phyloP scores from a whole-genome alignment of 257 asterid species.

The Dorcoceras hygrometricum region DNA sequence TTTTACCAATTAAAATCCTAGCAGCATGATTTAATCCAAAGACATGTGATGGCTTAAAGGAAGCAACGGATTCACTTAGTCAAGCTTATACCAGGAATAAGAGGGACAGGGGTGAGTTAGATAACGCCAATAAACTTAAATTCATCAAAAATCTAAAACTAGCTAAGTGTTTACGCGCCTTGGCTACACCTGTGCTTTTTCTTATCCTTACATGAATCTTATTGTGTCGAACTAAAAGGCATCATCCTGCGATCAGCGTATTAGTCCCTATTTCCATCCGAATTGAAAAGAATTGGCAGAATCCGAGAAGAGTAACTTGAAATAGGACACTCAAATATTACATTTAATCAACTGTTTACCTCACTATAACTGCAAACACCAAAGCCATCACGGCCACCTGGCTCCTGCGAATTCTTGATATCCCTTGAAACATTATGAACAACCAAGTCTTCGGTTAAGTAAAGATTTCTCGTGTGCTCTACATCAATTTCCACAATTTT shows the following conservation, averaged over 20 bases:
- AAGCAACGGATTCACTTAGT: neutral
- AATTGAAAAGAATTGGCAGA: neutral
- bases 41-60: neutral
- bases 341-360: constrained; percentile 35
- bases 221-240: neutral
- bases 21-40: neutral
- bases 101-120: neutral
- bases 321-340: neutral
- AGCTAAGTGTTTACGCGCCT: too few species aligned
- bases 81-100: neutral
- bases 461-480: constrained; percentile 61
- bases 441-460: constrained; percentile 53
- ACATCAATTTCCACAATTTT: constrained; percentile 69
- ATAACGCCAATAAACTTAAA: neutral
- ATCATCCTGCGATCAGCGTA: neutral
- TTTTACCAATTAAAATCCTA: neutral
- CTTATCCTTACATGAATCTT: neutral
- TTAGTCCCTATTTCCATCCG: neutral
- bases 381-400: constrained; percentile 62
- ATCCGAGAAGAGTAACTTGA: too few species aligned
- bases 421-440: constrained; percentile 74
- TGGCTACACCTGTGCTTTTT: neutral
- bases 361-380: constrained; percentile 66
- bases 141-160: too few species aligned
- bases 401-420: constrained; percentile 42